Evolutionary conservation across 139 green algal genomes (phyloP).

Genomic region (Microglena sp.): DNA sequence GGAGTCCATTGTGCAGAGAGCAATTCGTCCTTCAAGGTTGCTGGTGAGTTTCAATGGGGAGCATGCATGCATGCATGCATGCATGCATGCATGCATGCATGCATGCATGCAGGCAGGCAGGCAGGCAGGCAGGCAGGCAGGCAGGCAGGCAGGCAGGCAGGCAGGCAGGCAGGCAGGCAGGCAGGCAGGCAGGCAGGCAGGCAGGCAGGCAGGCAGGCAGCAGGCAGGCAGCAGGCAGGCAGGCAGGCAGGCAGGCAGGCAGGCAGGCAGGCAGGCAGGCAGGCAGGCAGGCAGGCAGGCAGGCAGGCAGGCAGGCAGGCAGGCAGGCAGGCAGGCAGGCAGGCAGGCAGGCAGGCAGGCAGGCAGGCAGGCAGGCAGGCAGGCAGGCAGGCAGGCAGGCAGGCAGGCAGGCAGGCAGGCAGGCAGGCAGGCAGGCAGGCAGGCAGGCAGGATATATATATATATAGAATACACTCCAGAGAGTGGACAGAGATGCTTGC

Average conservation of each 20-base stretch:
- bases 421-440: too few species aligned
- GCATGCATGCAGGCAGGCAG: conserved; percentile 11
- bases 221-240: conserved; percentile 3
- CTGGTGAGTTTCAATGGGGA: too few species aligned
- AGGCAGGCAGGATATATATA: too few species aligned
- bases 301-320: conserved; percentile 9
- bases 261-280: conserved; percentile 13
- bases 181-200: conserved; percentile 6
- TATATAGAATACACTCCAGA: too few species aligned
- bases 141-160: conserved; percentile 8
- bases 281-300: conserved; percentile 9
- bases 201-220: conserved; percentile 3
- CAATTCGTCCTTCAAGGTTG: too few species aligned
- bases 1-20: too few species aligned
- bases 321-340: conserved; percentile 9
- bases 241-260: conserved; percentile 7
- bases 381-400: conserved; percentile 7
- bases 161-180: conserved; percentile 9
- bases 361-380: conserved; percentile 13
- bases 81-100: conserved; percentile 7
- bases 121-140: conserved; percentile 10
- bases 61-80: too few species aligned
- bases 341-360: conserved; percentile 11
- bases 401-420: background rate
- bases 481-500: too few species aligned